Percentiles rank a stretch among this genome's conserved stretches.
Conservation (phyloP, 352 stramenopile species). For the Pythium dissotocum region DNA sequence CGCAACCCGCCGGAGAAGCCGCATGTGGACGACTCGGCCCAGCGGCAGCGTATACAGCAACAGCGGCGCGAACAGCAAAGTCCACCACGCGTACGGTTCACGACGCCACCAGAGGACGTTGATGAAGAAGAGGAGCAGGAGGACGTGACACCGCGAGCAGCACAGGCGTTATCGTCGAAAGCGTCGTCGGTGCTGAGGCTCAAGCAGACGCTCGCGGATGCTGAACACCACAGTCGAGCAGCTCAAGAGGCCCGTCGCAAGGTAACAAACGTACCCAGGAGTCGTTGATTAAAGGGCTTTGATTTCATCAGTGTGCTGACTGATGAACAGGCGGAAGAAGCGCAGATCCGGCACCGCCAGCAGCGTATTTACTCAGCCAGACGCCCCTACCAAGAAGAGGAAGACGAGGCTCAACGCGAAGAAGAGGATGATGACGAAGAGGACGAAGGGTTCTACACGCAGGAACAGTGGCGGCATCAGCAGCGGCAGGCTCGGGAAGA, state of each 20-base stretch:
- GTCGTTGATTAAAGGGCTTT: neutral
- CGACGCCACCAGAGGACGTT: slow-evolving; percentile 14
- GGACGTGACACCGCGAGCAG: slow-evolving; percentile 18
- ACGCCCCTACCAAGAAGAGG: slow-evolving; percentile 13
- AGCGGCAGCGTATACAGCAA: slow-evolving; percentile 7
- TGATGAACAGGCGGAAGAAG: slow-evolving; percentile 19
- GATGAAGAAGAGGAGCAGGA: slow-evolving; percentile 22
- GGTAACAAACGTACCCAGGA: slow-evolving; percentile 24
- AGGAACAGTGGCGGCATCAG: slow-evolving; percentile 31
- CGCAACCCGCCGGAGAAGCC: slow-evolving; percentile 12
- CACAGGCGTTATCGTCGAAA: slow-evolving; percentile 17
- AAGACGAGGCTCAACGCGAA: slow-evolving; percentile 6
- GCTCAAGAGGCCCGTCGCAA: slow-evolving; percentile 37
- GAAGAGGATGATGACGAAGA: slow-evolving; percentile 32
- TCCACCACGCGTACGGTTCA: slow-evolving; percentile 15
- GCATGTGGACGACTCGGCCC: neutral
- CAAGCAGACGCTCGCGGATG: slow-evolving; percentile 43
- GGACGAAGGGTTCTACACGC: slow-evolving; percentile 33
- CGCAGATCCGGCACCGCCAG: slow-evolving; percentile 14
- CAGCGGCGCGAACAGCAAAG: slow-evolving; percentile 26
- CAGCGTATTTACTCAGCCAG: neutral
- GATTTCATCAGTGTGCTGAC: neutral
- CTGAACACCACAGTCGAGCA: slow-evolving; percentile 40
- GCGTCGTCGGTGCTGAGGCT: slow-evolving; percentile 40
- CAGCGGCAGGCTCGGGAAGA: slow-evolving; percentile 18